phyloP scores from a whole-genome alignment of 306 rosid species.

The Cicer judaicum region DNA sequence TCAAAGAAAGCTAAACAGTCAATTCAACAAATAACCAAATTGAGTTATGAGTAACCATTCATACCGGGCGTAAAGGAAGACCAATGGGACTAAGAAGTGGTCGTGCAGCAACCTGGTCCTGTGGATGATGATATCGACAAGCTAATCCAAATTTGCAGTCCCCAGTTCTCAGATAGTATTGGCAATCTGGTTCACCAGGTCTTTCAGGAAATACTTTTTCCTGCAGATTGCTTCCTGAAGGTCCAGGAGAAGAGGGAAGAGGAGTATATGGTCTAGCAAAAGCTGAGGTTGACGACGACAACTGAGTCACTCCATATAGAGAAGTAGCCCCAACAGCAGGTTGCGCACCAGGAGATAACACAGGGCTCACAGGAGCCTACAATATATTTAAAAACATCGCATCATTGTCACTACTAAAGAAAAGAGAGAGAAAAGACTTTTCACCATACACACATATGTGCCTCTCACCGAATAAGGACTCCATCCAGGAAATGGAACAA shows the following conservation, averaged over 20 bases:
- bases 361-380: constrained; percentile 89
- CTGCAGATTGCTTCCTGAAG: constrained; percentile 59
- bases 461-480: constrained; percentile 79
- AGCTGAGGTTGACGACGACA: constrained; percentile 69
- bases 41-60: constrained; percentile 22
- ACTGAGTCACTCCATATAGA: constrained; percentile 75
- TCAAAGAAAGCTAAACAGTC: constrained; percentile 1
- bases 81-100: constrained; percentile 77
- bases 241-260: constrained; percentile 57
- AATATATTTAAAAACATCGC: constrained; percentile 45
- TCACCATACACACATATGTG: neutral
- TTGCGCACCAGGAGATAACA: constrained; percentile 79
- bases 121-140: constrained; percentile 89
- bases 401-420: neutral
- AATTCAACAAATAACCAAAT: constrained; percentile 3
- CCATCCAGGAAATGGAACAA: constrained; percentile 82
- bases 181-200: constrained; percentile 86
- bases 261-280: constrained; percentile 73
- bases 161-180: constrained; percentile 80
- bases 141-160: constrained; percentile 83
- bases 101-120: constrained; percentile 54
- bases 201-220: constrained; percentile 80
- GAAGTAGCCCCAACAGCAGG: constrained; percentile 76
- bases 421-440: neutral
- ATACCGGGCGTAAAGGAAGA: constrained; percentile 86